A percentile compares a stretch with the other conserved stretches of the same genome.
phyloP scores from a whole-genome alignment of 2,329 filamentous ascomycete genomes.

The Hypoxylon sp. region DNA sequence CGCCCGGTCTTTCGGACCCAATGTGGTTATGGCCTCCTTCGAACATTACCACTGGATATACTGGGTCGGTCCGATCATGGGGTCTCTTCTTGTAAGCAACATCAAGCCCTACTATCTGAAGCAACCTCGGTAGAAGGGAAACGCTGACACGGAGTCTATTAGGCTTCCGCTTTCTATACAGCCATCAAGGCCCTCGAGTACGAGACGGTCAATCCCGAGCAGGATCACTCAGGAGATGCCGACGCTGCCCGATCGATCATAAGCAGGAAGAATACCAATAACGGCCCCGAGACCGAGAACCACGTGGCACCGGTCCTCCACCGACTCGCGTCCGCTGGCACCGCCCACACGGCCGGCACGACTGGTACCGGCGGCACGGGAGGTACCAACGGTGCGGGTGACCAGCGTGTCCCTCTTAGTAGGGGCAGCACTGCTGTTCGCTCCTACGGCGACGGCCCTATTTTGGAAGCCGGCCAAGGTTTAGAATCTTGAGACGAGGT shows the following conservation, averaged over 20 bases:
- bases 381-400: neutral
- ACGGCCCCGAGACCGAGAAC: neutral
- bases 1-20: slow-evolving; percentile 52
- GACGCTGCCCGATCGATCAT: neutral
- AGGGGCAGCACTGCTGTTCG: slow-evolving; percentile 10
- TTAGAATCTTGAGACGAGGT: too few species aligned
- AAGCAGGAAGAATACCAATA: slow-evolving; percentile 4
- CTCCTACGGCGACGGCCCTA: slow-evolving; percentile 8
- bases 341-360: neutral
- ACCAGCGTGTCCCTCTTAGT: slow-evolving; percentile 2
- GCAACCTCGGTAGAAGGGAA: too few species aligned
- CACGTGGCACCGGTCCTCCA: neutral
- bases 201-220: slow-evolving; percentile 42
- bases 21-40: slow-evolving; percentile 46
- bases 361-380: neutral
- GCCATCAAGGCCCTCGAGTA: slow-evolving; percentile 44
- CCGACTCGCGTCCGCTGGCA: neutral
- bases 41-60: slow-evolving; percentile 52
- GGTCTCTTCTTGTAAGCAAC: slow-evolving; percentile 47
- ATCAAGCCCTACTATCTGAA: neutral
- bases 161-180: slow-evolving; percentile 48
- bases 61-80: slow-evolving; percentile 55
- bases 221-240: slow-evolving; percentile 11
- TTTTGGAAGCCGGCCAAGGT: slow-evolving; percentile 1
- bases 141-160: neutral